phyloP scores from a whole-genome alignment of 2,329 filamentous ascomycete genomes.

The Verticillium alfalfae region DNA sequence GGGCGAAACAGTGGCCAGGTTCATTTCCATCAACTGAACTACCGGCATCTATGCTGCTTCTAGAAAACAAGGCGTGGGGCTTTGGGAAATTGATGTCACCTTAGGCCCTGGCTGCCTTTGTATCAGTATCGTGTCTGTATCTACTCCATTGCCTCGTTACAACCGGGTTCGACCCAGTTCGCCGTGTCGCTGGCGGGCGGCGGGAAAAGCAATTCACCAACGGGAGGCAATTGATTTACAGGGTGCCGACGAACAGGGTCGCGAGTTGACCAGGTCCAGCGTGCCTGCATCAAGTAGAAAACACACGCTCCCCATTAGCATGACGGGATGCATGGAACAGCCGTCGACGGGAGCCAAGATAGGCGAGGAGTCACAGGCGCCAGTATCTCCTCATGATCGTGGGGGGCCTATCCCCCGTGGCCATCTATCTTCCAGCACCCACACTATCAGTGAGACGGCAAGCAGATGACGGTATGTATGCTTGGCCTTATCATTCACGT shows the following conservation, averaged over 20 bases:
- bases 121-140: not conserved
- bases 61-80: conserved; percentile 12
- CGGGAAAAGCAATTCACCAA: not conserved
- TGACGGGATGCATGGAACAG: not conserved
- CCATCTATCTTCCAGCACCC: not conserved
- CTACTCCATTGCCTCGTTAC: not conserved
- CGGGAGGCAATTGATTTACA: not conserved
- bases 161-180: not conserved
- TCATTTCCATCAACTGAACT: conserved; percentile 11
- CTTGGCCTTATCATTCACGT: not conserved
- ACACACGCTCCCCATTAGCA: not conserved
- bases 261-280: not conserved
- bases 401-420: not conserved
- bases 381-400: not conserved
- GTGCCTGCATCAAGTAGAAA: not conserved
- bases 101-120: not conserved
- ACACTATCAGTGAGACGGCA: not conserved
- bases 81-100: conserved; percentile 8
- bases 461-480: not conserved
- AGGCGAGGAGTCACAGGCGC: not conserved
- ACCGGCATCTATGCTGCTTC: conserved; percentile 10
- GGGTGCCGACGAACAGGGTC: not conserved
- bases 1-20: not conserved
- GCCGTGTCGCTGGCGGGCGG: not conserved
- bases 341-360: not conserved